These are phyloP conservation scores for Leccinum disarticulatum DNA, from an alignment of 768 basidiomycete genomes.

Conservation along the genomic window DNA sequence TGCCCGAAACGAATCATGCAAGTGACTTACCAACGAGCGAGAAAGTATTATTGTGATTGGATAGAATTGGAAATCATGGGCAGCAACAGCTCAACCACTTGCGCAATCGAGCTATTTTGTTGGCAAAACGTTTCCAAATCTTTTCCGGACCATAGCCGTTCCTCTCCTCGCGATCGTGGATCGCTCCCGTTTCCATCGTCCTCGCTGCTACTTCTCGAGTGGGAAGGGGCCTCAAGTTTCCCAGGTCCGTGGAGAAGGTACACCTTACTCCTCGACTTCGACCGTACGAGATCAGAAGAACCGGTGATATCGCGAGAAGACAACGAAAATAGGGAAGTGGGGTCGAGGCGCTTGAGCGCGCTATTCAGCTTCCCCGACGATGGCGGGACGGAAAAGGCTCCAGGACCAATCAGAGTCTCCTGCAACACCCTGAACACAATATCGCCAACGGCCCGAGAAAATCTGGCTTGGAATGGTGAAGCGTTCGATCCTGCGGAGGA, in stretches of 20 bases:
- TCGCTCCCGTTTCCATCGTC: slow-evolving; percentile 33
- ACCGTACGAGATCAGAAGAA: slow-evolving; percentile 50
- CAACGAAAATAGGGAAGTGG: slow-evolving; percentile 25
- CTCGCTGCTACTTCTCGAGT: slow-evolving; percentile 31
- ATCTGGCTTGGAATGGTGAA: slow-evolving; percentile 41
- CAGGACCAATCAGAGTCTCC: slow-evolving; percentile 67
- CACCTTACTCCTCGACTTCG: slow-evolving; percentile 68
- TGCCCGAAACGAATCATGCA: neutral
- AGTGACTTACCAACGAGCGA: slow-evolving; percentile 24
- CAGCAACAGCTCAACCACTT: slow-evolving; percentile 66
- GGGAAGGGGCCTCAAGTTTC: slow-evolving; percentile 48
- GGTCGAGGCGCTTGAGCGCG: slow-evolving; percentile 35
- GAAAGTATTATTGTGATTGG: slow-evolving; percentile 19
- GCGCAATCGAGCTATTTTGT: slow-evolving; percentile 85
- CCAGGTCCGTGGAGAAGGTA: slow-evolving; percentile 66
- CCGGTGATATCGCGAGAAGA: slow-evolving; percentile 24
- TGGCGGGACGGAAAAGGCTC: slow-evolving; percentile 20
- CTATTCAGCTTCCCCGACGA: slow-evolving; percentile 33
- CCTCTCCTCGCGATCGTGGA: slow-evolving; percentile 39
- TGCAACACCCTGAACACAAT: slow-evolving; percentile 82
- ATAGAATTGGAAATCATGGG: slow-evolving; percentile 44
- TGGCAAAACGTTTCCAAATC: slow-evolving; percentile 83
- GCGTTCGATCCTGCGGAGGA: slow-evolving; percentile 28
- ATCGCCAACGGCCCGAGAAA: slow-evolving; percentile 68
- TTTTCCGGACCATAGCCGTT: slow-evolving; percentile 70